phyloP scores from a whole-genome alignment of 2,329 filamentous ascomycete genomes.

The Magnaporthiopsis rhizophila region DNA sequence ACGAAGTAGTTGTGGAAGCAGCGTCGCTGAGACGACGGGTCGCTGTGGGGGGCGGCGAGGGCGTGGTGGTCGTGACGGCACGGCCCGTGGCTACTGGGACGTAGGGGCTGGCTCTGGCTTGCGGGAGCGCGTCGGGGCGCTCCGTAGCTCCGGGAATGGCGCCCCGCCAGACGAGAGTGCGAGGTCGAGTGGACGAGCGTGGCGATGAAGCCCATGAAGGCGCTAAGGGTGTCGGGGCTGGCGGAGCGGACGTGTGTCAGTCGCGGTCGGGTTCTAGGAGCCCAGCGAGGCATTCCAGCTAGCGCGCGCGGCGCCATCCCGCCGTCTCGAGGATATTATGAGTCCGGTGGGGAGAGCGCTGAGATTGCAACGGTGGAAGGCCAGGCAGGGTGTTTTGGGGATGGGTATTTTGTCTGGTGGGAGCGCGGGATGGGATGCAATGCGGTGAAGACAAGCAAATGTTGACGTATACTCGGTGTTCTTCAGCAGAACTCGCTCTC shows the following conservation, averaged over 20 bases:
- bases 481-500: background rate
- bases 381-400: background rate
- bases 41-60: slow-evolving; percentile 3
- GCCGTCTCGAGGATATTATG: too few relatives aligned
- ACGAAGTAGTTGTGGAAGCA: slow-evolving; percentile 95
- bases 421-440: too few relatives aligned
- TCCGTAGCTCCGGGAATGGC: background rate
- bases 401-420: background rate
- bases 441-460: background rate
- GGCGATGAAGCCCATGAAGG: slow-evolving; percentile 15
- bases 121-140: background rate
- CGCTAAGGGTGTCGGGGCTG: slow-evolving; percentile 11
- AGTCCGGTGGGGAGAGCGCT: too few relatives aligned
- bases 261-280: background rate
- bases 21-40: slow-evolving; percentile 23
- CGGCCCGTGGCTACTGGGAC: background rate
- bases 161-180: background rate
- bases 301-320: background rate
- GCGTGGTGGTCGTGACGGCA: background rate
- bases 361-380: background rate
- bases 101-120: background rate
- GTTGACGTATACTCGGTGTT: background rate
- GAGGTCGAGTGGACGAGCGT: slow-evolving; percentile 7
- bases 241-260: background rate
- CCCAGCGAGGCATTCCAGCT: slow-evolving; percentile 2